Base-by-base conservation (phyloP, 176 grass and related monocot species). In the Zoysia japonica region DNA sequence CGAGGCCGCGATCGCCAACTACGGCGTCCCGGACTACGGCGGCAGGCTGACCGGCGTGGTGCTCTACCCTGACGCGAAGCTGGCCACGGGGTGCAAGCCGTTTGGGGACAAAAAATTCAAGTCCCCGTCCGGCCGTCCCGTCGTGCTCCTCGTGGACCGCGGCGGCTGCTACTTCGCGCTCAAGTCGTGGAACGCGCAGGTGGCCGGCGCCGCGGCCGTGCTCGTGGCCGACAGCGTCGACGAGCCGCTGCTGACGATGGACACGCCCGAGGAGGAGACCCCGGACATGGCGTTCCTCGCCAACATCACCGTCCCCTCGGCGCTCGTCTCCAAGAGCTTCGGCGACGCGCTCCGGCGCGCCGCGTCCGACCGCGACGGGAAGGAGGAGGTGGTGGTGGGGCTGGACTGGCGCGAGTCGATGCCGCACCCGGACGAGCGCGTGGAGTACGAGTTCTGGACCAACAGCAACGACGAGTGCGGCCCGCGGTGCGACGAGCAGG, bases 401-500 rank as follows among this genome's bases (percentile, higher is more conserved):
- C 80, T 97, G 11, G 94, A 97, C 72, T 94, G 94, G 94, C 76
- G 87, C 0, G 94, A 97, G 78, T 94, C 94, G 41, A 94, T 97
- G 91, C 94, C 91, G 7, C 91, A 97, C 74, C 94, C 94, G 0
- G 91, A 97, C 59, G 91, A 90, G 84, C 86, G 94, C 0, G 94
- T 97, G 5, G 94, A 97, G 83, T 97, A 97, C 71, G 94, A 97
- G 78, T 67, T 97, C 38, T 97, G 94, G 94, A 97, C 94, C 15
- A 97, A 92, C 83, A 97, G 94, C 91, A 94, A 94, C 75, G 94
- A 97, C 76, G 94, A 94, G 80, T 97, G 94, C 59, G 94, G 94
- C 1, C 19, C 83, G 0, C 91, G 83, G 16, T 97, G 94, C 72
- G 82, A 97, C 35, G 94, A 94, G 85, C 94, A 94, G 78, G 71